Evolutionary conservation across 2,329 filamentous ascomycete species (phyloP), one percentile per base, ranked within the genome.

Genomic region (Ascochyta lentis): DNA sequence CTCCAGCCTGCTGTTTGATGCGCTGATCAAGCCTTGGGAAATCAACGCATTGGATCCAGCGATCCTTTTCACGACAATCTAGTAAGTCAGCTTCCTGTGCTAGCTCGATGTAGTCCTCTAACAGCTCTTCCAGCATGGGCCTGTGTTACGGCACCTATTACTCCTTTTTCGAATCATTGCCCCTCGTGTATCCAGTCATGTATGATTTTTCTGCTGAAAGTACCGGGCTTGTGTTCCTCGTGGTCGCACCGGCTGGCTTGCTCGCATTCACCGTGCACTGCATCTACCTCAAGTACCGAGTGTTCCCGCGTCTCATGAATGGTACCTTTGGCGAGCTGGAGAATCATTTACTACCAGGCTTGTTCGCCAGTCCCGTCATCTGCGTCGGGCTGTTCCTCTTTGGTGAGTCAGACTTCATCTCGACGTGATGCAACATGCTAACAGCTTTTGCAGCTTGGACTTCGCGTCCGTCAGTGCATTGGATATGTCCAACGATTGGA

Each of bases 211-310:
- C 81, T 5, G 82, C 89, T 24, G 84, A 88, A 35, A 87, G 80
- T 35, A 92, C 90, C 0, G 90, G 90, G 39, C 81, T 96, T 6
- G 92, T 94, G 85, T 95, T 95, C 74, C 92, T 95, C 60, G 89
- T 89, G 5, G 75, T 93, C 35, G 89, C 90, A 6, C 78, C 94
- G 12, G 90, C 90, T 46, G 89, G 92, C 26, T 15, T 92, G 0
- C 56, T 77, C 48, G 89, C 87, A 1, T 89, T 90, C 13, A 65
- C 76, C 6, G 88, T 74, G 76, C 89, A n/a, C 86, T 91, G 0
- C 65, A 86, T 1, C 84, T 96, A 72, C 93, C 95, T 83, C 86
- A 84, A 64, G 86, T 94, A 78, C 93, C 94, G 78, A 72, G 92
- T 61, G 81, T 76, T 52, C 71, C 89, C 54, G 80, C 81, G 19